Conservation (phyloP, 306 rosid genomes). For the Oemleria cerasiformis region DNA sequence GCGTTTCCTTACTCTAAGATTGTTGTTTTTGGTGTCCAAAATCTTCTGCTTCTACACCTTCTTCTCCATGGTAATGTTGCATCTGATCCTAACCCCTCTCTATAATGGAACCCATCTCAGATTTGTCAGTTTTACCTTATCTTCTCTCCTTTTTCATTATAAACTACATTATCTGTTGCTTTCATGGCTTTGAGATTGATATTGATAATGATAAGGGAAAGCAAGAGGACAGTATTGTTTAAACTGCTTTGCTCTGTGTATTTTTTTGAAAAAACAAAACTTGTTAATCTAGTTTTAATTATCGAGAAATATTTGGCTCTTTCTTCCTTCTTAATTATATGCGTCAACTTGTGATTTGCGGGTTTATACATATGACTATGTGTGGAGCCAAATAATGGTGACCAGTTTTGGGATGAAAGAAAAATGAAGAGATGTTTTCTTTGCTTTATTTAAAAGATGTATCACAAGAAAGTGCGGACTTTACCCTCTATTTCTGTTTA, state of each 20-base stretch:
- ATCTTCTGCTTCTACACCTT: slow-evolving; percentile 61
- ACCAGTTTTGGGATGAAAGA: too few relatives aligned
- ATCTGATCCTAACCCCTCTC: neutral
- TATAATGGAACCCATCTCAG: neutral
- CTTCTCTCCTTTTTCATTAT: neutral
- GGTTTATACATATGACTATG: too few relatives aligned
- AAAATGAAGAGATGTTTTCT: too few relatives aligned
- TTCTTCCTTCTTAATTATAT: too few relatives aligned
- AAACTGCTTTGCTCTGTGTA: too few relatives aligned
- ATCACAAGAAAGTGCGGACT: neutral
- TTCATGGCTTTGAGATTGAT: neutral
- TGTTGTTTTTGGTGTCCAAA: slow-evolving; percentile 55
- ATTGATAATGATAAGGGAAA: neutral
- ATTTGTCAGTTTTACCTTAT: neutral
- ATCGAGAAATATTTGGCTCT: too few relatives aligned
- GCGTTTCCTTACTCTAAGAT: slow-evolving; percentile 40
- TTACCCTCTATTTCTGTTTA: neutral
- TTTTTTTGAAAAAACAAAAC: too few relatives aligned
- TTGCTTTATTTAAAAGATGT: too few relatives aligned
- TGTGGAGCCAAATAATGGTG: too few relatives aligned
- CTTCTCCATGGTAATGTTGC: slow-evolving; percentile 67
- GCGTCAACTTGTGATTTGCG: too few relatives aligned
- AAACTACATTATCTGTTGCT: neutral
- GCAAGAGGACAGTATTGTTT: neutral
- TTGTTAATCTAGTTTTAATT: too few relatives aligned